phyloP scores from a whole-genome alignment of 2,329 filamentous ascomycete genomes.

The Hirsutella minnesotensis region DNA sequence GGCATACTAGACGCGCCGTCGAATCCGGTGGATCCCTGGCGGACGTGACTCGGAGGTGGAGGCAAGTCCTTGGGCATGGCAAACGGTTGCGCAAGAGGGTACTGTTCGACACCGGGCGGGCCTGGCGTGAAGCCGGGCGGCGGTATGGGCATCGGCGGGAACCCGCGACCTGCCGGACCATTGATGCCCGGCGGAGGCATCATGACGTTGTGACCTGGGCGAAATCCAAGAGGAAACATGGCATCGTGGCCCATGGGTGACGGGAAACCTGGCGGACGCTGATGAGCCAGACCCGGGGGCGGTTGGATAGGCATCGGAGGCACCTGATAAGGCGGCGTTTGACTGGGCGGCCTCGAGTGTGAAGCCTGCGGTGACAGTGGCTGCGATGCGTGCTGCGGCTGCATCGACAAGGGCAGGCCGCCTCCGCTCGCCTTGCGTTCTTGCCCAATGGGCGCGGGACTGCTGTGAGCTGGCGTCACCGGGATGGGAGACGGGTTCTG shows the following conservation, averaged over 20 bases:
- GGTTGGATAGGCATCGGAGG: constrained; percentile 42
- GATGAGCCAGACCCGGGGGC: constrained; percentile 24
- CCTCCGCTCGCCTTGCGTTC: constrained; percentile 50
- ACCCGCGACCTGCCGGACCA: constrained; percentile 29
- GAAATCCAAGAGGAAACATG: constrained; percentile 34
- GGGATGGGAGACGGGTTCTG: constrained; percentile 49
- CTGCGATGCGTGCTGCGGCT: constrained; percentile 12
- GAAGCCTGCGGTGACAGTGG: constrained; percentile 46
- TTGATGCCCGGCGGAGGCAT: constrained; percentile 40
- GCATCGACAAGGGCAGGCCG: constrained; percentile 3
- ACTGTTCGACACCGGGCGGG: constrained; percentile 14
- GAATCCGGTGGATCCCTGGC: constrained; percentile 65
- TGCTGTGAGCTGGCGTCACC: constrained; percentile 52
- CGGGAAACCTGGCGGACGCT: constrained; percentile 37
- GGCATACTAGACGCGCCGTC: constrained; percentile 41
- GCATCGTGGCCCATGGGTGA: constrained; percentile 44
- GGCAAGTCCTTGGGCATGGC: constrained; percentile 17
- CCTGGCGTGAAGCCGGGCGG: constrained; percentile 25
- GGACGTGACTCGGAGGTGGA: constrained; percentile 46
- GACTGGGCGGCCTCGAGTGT: constrained; percentile 21
- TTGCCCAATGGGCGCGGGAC: constrained; percentile 50
- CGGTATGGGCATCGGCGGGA: constrained; percentile 24
- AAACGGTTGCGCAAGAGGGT: constrained; percentile 18
- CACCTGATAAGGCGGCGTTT: constrained; percentile 38
- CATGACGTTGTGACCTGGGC: constrained; percentile 33